Percentiles rank a stretch among this genome's conserved stretches.
Conservation (phyloP, 176 grass and related monocot species). For the Eragrostis curvula region DNA sequence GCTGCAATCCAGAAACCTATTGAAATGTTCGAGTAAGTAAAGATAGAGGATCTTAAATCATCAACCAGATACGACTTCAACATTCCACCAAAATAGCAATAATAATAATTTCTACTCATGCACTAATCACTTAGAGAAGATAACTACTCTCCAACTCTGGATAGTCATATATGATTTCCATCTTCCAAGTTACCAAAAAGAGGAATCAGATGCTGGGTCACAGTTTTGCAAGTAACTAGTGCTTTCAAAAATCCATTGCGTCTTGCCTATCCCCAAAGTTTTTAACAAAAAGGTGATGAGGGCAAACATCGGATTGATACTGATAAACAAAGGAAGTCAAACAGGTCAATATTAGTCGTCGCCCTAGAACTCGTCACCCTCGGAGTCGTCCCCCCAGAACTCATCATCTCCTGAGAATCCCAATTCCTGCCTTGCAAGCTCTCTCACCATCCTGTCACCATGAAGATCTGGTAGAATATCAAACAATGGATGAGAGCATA, state of each 20-base stretch:
- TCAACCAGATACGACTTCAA: no score
- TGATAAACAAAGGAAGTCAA: neutral
- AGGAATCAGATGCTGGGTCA: neutral
- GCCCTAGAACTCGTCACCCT: neutral
- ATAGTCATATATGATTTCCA: neutral
- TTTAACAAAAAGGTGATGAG: neutral
- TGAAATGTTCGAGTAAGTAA: no score
- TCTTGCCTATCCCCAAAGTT: neutral
- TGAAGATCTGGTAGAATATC: constrained; percentile 2
- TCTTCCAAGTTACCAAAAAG: neutral
- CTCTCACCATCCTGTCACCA: neutral
- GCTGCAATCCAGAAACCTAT: no score
- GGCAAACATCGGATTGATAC: neutral
- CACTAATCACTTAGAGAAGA: neutral
- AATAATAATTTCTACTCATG: no score
- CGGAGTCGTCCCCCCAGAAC: neutral
- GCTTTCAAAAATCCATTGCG: neutral
- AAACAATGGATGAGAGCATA: neutral
- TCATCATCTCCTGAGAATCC: neutral
- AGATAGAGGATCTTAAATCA: no score
- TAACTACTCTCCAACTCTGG: neutral
- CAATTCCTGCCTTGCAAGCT: constrained; percentile 19
- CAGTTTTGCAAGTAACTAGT: no score
- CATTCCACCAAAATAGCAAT: no score
- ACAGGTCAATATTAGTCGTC: neutral